phyloP scores from a whole-genome alignment of 2,329 filamentous ascomycete genomes.

The Drechmeria coniospora region DNA sequence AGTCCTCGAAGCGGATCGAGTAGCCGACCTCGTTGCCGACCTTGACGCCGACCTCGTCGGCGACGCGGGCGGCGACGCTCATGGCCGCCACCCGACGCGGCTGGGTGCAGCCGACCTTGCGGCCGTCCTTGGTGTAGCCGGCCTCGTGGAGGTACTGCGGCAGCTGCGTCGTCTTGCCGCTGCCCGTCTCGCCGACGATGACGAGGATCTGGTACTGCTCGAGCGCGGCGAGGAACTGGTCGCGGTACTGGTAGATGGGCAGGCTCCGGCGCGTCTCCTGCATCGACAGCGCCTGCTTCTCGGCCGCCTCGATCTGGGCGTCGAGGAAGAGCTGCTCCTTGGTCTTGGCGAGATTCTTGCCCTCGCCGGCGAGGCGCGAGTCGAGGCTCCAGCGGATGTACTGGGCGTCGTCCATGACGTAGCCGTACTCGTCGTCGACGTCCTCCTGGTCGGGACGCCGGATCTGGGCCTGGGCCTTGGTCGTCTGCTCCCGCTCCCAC shows the following conservation, averaged over 20 bases:
- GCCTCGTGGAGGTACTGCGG: constrained; percentile 89
- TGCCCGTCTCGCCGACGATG: constrained; percentile 87
- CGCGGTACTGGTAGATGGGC: constrained; percentile 77
- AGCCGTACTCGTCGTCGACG: constrained; percentile 76
- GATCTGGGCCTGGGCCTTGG: constrained; percentile 79
- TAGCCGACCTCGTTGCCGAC: constrained; percentile 89
- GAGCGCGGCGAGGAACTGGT: constrained; percentile 77
- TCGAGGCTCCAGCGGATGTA: constrained; percentile 76
- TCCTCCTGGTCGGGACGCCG: constrained; percentile 56
- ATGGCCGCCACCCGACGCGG: constrained; percentile 91
- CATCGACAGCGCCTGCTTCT: constrained; percentile 75
- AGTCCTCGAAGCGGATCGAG: constrained; percentile 86
- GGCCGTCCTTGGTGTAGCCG: constrained; percentile 68
- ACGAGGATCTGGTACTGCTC: constrained; percentile 75
- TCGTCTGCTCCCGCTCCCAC: constrained; percentile 82
- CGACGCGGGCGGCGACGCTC: constrained; percentile 91
- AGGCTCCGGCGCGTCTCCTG: constrained; percentile 82
- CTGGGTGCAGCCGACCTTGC: constrained; percentile 87
- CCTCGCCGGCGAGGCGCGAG: constrained; percentile 54
- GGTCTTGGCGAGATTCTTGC: constrained; percentile 42
- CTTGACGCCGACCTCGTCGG: constrained; percentile 83
- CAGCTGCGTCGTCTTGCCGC: constrained; percentile 89
- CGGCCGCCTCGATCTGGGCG: constrained; percentile 72
- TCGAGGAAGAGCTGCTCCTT: constrained; percentile 68
- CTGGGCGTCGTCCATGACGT: constrained; percentile 80